Percentiles rank a stretch among this genome's conserved stretches.
phyloP scores from a whole-genome alignment of 371 early-diverging fungal genomes.

The Chytridium lagenaria region DNA sequence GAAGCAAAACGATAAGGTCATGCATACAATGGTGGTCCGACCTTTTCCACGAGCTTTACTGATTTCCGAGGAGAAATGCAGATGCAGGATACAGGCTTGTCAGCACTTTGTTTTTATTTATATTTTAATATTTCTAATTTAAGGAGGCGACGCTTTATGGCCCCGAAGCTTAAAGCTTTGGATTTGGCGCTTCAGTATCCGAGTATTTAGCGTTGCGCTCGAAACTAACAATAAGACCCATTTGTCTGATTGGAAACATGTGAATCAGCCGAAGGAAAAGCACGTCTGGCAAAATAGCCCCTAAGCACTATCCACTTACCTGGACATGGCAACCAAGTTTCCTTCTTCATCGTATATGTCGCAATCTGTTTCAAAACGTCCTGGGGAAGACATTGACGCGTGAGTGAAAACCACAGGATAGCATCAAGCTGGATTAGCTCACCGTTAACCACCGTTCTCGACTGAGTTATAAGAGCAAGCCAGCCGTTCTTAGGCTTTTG shows the following conservation, averaged over 20 bases:
- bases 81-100: background rate
- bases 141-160: no score
- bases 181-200: background rate
- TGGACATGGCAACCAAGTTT: conserved; percentile 1
- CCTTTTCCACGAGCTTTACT: no score
- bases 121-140: background rate
- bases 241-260: background rate
- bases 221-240: conserved; percentile 11
- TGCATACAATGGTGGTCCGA: no score
- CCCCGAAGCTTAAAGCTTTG: background rate
- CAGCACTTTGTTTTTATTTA: background rate
- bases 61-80: no score
- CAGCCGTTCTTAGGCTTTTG: conserved; percentile 6
- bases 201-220: conserved; percentile 9
- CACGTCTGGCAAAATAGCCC: background rate
- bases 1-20: no score
- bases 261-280: background rate
- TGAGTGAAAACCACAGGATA: background rate
- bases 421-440: background rate
- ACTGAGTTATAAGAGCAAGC: background rate
- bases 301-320: no score
- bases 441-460: background rate
- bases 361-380: conserved; percentile 3
- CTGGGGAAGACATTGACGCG: background rate
- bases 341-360: conserved; percentile 12